Evolutionary conservation across 2,329 filamentous ascomycete species (phyloP).

Genomic region (Aspergillus oerlinghausenensis): DNA sequence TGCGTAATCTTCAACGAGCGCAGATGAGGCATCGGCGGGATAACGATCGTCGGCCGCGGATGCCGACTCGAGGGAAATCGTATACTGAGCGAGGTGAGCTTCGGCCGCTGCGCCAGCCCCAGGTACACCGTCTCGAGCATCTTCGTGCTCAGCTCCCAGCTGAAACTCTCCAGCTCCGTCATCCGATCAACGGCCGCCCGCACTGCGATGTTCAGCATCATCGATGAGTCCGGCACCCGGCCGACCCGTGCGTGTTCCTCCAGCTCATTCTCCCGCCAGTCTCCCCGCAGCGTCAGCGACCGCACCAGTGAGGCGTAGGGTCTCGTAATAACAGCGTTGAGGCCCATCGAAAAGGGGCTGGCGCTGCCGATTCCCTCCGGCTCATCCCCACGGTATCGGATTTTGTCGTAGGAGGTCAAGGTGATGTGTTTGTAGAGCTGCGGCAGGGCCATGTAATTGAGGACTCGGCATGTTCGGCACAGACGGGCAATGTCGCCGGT

Average conservation of each 20-base stretch:
- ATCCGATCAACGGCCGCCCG: constrained; percentile 58
- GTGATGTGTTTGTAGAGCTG: constrained; percentile 55
- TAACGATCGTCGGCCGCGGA: constrained; percentile 52
- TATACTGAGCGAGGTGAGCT: constrained; percentile 51
- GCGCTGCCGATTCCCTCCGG: constrained; percentile 60
- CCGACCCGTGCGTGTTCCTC: constrained; percentile 56
- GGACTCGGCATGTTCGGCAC: constrained; percentile 56
- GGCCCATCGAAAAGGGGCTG: constrained; percentile 59
- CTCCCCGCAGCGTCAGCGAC: constrained; percentile 49
- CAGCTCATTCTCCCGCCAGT: constrained; percentile 54
- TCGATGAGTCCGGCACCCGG: constrained; percentile 58
- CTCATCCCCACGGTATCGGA: constrained; percentile 54
- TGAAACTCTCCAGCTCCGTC: constrained; percentile 51
- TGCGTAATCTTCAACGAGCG: constrained; percentile 51
- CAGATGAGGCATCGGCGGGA: constrained; percentile 55
- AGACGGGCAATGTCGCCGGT: constrained; percentile 55
- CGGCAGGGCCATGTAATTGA: constrained; percentile 62
- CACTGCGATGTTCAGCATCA: constrained; percentile 59
- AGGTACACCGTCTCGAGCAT: constrained; percentile 56
- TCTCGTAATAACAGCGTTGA: constrained; percentile 58
- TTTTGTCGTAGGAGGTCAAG: constrained; percentile 54
- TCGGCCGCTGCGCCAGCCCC: constrained; percentile 48
- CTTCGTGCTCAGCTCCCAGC: constrained; percentile 60
- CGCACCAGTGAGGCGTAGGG: constrained; percentile 51
- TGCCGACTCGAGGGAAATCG: constrained; percentile 53